Percentiles rank a stretch among this genome's conserved stretches.
Conservation (phyloP, 163 green algal genomes). For the Scenedesmus sp. region DNA sequence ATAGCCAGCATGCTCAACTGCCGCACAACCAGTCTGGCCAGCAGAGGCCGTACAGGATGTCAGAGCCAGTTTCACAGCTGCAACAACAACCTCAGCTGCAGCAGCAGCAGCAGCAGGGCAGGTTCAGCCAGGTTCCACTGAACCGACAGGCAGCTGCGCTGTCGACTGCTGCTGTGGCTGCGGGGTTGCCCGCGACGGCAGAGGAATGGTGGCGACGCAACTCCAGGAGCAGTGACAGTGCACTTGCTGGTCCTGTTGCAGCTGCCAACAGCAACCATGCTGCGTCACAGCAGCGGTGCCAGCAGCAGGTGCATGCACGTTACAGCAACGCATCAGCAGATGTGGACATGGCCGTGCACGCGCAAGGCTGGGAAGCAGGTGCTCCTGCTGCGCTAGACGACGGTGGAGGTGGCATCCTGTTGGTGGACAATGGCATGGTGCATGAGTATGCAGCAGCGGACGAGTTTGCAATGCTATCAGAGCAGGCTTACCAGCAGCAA, state of each 20-base stretch:
- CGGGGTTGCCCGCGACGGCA: background rate
- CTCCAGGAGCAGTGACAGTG: background rate
- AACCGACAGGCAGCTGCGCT: background rate
- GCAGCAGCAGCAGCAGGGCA: background rate
- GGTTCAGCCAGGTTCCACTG: background rate
- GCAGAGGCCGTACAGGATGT: background rate
- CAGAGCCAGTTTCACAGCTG: background rate
- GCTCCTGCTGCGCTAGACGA: background rate
- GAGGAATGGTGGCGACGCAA: background rate
- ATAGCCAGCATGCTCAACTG: background rate
- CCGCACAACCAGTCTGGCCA: background rate
- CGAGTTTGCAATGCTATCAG: background rate
- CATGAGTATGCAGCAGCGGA: background rate
- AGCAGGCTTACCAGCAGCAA: constrained; percentile 2
- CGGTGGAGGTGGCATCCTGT: background rate
- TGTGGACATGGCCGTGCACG: background rate
- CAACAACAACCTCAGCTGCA: background rate
- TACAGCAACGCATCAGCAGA: background rate
- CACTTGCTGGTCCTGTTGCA: background rate
- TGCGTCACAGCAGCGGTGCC: background rate
- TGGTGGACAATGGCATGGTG: background rate
- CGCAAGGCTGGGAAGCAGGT: background rate
- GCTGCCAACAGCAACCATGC: background rate
- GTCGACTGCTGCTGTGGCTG: background rate
- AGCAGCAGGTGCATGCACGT: background rate